Evolutionary conservation across 192 early-diverging fungal genomes (phyloP).

Genomic region (Backusella tuberculispora): DNA sequence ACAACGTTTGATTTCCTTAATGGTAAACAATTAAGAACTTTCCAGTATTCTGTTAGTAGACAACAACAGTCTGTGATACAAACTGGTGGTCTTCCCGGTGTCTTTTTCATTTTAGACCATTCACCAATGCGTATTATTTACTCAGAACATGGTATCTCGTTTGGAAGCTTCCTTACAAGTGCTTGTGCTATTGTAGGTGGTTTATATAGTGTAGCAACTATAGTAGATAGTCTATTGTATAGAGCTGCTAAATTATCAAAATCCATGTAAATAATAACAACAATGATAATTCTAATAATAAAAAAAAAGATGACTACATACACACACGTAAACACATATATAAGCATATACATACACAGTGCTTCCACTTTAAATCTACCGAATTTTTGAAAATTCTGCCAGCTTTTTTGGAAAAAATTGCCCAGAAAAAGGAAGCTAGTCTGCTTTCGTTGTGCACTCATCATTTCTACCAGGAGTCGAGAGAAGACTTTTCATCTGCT

Average conservation of each 20-base stretch:
- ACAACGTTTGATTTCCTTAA: constrained; percentile 79
- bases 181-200: constrained; percentile 94
- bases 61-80: constrained; percentile 65
- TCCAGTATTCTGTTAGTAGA: constrained; percentile 95
- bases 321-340: background rate
- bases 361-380: no score
- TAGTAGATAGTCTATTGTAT: constrained; percentile 85
- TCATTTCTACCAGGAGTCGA: no score
- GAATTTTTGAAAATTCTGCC: no score
- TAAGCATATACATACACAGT: background rate
- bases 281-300: background rate
- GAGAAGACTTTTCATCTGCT: no score
- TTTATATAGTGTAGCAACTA: constrained; percentile 90
- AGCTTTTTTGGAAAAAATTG: no score
- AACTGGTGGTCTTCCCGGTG: constrained; percentile 36
- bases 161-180: constrained; percentile 84
- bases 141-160: constrained; percentile 75
- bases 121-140: constrained; percentile 94
- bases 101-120: constrained; percentile 94
- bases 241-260: constrained; percentile 63
- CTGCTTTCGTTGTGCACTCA: no score
- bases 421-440: no score
- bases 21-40: constrained; percentile 70
- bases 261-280: constrained; percentile 11
- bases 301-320: background rate